A percentile compares a stretch with the other conserved stretches of the same genome.
These are phyloP conservation scores for Neoarthrinium moseri DNA, from an alignment of 2,329 filamentous ascomycete genomes.

Conservation along the genomic window DNA sequence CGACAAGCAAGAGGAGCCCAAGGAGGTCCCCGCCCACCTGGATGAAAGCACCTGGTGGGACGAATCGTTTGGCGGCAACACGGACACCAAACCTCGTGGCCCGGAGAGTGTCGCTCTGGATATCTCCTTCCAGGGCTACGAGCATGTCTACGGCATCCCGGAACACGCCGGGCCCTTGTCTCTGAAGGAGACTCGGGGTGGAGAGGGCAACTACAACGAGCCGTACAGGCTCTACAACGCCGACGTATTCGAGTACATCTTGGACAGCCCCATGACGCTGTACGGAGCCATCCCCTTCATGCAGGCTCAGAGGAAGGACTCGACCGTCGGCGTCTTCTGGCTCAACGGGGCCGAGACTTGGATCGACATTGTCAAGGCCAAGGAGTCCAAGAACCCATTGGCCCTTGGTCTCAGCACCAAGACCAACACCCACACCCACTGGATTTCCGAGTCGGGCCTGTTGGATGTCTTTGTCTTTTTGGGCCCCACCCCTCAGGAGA, in stretches of 20 bases:
- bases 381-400: conserved; percentile 71
- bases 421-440: conserved; percentile 85
- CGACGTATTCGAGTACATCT: conserved; percentile 96
- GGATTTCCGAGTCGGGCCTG: conserved; percentile 90
- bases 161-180: conserved; percentile 89
- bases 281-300: conserved; percentile 98
- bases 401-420: conserved; percentile 68
- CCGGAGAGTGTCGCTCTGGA: conserved; percentile 91
- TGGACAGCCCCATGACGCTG: conserved; percentile 96
- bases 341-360: conserved; percentile 96
- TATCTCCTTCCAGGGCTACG: conserved; percentile 88
- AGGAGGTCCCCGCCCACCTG: conserved; percentile 46
- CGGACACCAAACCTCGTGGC: conserved; percentile 90
- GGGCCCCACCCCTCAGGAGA: conserved; percentile 79
- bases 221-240: conserved; percentile 95
- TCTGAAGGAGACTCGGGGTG: conserved; percentile 85
- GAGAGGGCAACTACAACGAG: conserved; percentile 79
- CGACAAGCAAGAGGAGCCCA: conserved; percentile 40
- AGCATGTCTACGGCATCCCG: conserved; percentile 90
- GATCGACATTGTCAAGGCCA: conserved; percentile 88
- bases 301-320: conserved; percentile 93
- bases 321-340: conserved; percentile 96
- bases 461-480: conserved; percentile 94
- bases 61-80: conserved; percentile 91
- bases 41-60: conserved; percentile 98